Conservation (phyloP, 2,329 filamentous ascomycete species). For the Cercospora berteroae region DNA sequence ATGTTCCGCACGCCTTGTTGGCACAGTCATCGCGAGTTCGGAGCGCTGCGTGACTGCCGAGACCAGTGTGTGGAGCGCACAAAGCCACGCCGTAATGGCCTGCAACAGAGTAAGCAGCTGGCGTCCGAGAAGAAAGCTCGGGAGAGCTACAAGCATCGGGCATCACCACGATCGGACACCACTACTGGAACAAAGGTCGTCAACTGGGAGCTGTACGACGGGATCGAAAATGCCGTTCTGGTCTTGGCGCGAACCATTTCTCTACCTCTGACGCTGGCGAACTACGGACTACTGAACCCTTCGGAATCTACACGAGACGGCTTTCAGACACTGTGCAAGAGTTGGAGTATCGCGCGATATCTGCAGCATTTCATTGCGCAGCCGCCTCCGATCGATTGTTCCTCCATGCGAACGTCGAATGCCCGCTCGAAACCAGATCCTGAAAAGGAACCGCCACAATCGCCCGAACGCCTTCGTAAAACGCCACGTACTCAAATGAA, state of each 20-base stretch:
- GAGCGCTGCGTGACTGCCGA: not conserved
- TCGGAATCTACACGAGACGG: not conserved
- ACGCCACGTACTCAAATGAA: too few relatives aligned
- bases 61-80: not conserved
- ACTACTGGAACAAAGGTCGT: not conserved
- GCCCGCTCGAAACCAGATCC: too few relatives aligned
- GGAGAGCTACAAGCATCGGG: not conserved
- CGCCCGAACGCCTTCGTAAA: too few relatives aligned
- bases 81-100: conserved; percentile 2
- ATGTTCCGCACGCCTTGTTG: not conserved
- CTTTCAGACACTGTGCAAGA: not conserved
- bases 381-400: not conserved
- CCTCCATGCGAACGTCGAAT: not conserved
- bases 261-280: not conserved
- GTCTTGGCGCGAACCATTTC: not conserved
- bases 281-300: not conserved
- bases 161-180: not conserved
- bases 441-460: not conserved
- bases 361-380: too few relatives aligned
- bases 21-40: not conserved
- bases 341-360: too few relatives aligned
- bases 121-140: not conserved
- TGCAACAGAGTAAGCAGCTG: not conserved
- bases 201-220: not conserved
- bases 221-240: not conserved